phyloP scores from a whole-genome alignment of 805 yeast species.

The Zygosaccharomyces gambellarensis region DNA sequence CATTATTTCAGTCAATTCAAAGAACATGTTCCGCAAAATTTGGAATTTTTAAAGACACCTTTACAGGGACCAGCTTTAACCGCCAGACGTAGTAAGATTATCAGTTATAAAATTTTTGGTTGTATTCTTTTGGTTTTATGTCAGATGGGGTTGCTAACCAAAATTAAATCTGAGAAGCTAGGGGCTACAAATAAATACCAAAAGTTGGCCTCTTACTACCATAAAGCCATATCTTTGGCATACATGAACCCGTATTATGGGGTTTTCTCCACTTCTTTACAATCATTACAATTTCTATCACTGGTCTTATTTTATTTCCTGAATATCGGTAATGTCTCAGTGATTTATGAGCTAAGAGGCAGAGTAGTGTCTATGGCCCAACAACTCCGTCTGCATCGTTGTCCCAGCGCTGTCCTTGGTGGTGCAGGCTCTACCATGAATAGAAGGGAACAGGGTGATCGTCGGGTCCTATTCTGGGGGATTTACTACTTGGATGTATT shows the following conservation, averaged over 20 bases:
- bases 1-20: slow-evolving; percentile 43
- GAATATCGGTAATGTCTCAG: slow-evolving; percentile 65
- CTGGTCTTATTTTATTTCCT: slow-evolving; percentile 67
- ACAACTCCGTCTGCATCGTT: slow-evolving; percentile 75
- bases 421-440: slow-evolving; percentile 61
- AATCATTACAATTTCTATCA: slow-evolving; percentile 63
- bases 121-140: slow-evolving; percentile 26
- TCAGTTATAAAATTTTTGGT: slow-evolving; percentile 30
- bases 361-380: slow-evolving; percentile 77
- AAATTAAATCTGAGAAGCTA: slow-evolving; percentile 21
- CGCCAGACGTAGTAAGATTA: slow-evolving; percentile 16
- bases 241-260: slow-evolving; percentile 54
- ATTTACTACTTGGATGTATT: slow-evolving; percentile 72
- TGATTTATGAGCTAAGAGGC: slow-evolving; percentile 73
- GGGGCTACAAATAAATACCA: slow-evolving; percentile 11
- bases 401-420: slow-evolving; percentile 76
- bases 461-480: slow-evolving; percentile 82
- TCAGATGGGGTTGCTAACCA: slow-evolving; percentile 30
- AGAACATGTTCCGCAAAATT: slow-evolving; percentile 14
- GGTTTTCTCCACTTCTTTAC: slow-evolving; percentile 56
- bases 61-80: slow-evolving; percentile 4
- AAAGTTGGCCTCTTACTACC: slow-evolving; percentile 43
- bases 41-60: not conserved
- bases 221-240: slow-evolving; percentile 52
- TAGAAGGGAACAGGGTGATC: slow-evolving; percentile 70